phyloP scores from a whole-genome alignment of 1,284 basidiomycete genomes.

The Laetiporus sulphureus region DNA sequence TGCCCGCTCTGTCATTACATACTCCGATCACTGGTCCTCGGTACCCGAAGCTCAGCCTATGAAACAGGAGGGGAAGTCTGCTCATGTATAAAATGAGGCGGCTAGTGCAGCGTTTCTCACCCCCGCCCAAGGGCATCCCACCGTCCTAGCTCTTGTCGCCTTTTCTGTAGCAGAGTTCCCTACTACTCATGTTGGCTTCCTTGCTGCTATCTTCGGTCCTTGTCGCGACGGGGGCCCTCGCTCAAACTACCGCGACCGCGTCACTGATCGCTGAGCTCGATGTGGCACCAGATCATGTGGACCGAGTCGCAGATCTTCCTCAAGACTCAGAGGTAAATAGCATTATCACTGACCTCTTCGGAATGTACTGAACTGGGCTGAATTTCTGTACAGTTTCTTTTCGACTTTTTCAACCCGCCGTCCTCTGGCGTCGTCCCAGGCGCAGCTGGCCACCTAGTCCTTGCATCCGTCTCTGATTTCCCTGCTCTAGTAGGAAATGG shows the following conservation, averaged over 20 bases:
- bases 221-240: slow-evolving; percentile 11
- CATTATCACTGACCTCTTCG: no score
- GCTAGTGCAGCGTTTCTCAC: no score
- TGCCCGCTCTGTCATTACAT: no score
- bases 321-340: slow-evolving; percentile 21
- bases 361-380: no score
- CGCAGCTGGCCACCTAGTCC: slow-evolving; percentile 20
- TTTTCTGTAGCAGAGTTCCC: background rate
- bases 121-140: no score
- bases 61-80: no score
- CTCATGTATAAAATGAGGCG: slow-evolving; percentile 1
- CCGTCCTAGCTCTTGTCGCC: no score
- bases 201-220: slow-evolving; percentile 13
- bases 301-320: slow-evolving; percentile 18
- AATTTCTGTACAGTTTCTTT: slow-evolving; percentile 25
- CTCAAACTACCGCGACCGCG: slow-evolving; percentile 7
- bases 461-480: slow-evolving; percentile 22
- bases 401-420: slow-evolving; percentile 22
- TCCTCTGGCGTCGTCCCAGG: slow-evolving; percentile 12
- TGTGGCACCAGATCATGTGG: slow-evolving; percentile 15
- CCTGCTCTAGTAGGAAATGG: slow-evolving; percentile 22
- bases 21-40: background rate
- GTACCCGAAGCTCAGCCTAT: no score
- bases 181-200: slow-evolving; percentile 10
- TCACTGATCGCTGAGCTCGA: slow-evolving; percentile 15